phyloP scores from a whole-genome alignment of 441 rosid genomes.

The Corymbia citriodora region DNA sequence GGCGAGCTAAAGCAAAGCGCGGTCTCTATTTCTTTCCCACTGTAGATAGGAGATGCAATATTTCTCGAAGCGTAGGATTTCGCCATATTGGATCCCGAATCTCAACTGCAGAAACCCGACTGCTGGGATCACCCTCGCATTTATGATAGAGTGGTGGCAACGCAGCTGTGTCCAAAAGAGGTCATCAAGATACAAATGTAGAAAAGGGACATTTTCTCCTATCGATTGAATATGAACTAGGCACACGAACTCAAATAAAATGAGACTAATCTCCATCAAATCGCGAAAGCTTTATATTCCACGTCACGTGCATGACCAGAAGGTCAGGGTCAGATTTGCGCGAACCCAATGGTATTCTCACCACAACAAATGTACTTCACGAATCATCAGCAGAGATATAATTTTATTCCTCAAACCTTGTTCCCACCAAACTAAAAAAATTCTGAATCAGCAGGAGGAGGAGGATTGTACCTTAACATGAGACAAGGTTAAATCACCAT shows the following conservation, averaged over 20 bases:
- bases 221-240: background rate
- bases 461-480: background rate
- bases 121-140: slow-evolving; percentile 38
- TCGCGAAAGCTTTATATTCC: background rate
- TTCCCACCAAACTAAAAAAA: background rate
- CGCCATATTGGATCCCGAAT: slow-evolving; percentile 43
- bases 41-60: slow-evolving; percentile 68
- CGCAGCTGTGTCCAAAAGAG: background rate
- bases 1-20: slow-evolving; percentile 36
- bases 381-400: background rate
- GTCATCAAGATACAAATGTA: background rate
- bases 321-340: background rate
- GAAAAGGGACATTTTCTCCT: background rate
- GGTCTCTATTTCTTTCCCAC: slow-evolving; percentile 45
- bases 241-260: background rate
- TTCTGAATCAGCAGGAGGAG: background rate
- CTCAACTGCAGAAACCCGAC: slow-evolving; percentile 39
- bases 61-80: slow-evolving; percentile 51
- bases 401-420: background rate
- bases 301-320: background rate
- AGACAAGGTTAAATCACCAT: background rate
- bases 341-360: background rate
- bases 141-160: background rate
- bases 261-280: background rate
- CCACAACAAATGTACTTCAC: background rate